A percentile compares a stretch with the other conserved stretches of the same genome.
Evolutionary conservation across 805 yeast genomes (phyloP).

Genomic region (Citeromyces nyonsensis): DNA sequence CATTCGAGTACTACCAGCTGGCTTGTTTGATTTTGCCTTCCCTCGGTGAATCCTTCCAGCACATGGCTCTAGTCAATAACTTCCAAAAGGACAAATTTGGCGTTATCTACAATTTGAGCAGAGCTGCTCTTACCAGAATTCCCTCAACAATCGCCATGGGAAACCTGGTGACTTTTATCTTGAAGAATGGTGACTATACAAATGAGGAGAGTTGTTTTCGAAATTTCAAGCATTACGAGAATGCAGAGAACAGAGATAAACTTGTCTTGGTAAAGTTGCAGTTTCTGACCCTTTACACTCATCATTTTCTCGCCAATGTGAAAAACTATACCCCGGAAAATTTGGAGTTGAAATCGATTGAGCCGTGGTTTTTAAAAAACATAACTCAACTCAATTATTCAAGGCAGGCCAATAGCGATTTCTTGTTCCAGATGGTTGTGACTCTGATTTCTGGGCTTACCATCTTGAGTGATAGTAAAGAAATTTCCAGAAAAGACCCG

Average conservation of each 20-base stretch:
- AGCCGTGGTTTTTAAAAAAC: constrained; percentile 14
- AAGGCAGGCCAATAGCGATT: constrained; percentile 16
- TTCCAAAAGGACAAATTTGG: constrained; percentile 27
- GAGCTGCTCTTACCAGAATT: constrained; percentile 40
- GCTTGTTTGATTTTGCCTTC: constrained; percentile 50
- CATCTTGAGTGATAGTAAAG: constrained; percentile 10
- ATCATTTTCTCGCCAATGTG: constrained; percentile 21
- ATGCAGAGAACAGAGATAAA: constrained; percentile 11
- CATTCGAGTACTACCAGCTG: constrained; percentile 28
- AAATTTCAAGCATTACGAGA: constrained; percentile 10
- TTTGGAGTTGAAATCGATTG: constrained; percentile 12
- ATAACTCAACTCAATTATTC: constrained; percentile 12
- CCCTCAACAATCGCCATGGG: constrained; percentile 28
- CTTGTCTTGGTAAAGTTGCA: constrained; percentile 14
- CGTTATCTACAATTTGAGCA: constrained; percentile 35
- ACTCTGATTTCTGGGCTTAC: constrained; percentile 22
- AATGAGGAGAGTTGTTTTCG: constrained; percentile 1
- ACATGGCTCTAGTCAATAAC: constrained; percentile 40
- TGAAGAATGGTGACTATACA: constrained; percentile 5
- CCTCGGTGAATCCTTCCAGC: constrained; percentile 51
- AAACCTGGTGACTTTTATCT: constrained; percentile 23
- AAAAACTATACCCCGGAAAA: constrained; percentile 13
- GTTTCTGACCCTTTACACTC: constrained; percentile 15
- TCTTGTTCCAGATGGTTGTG: constrained; percentile 18
- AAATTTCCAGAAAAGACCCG: constrained; percentile 8